Conservation (phyloP, 2,329 filamentous ascomycete species). For the Ascocoryne sarcoides region DNA sequence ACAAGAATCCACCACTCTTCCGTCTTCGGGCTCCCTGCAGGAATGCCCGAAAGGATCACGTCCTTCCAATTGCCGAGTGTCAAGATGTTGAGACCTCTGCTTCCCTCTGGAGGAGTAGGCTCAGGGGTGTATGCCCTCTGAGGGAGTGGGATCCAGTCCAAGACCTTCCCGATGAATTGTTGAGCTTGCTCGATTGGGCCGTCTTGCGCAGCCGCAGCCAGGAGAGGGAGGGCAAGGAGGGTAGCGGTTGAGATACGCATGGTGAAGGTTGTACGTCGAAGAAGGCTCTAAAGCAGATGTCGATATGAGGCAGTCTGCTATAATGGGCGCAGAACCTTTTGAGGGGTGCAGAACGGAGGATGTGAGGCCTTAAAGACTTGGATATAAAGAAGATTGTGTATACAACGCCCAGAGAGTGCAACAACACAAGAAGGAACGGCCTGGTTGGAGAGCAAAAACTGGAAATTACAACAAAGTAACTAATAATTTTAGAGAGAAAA, state of each 20-base stretch:
- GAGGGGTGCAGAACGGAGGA: too few species aligned
- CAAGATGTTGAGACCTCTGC: conserved; percentile 45
- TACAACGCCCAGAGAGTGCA: too few species aligned
- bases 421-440: too few species aligned
- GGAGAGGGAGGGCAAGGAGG: conserved; percentile 46
- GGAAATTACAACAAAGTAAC: conserved; percentile 17
- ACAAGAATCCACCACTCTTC: conserved; percentile 71
- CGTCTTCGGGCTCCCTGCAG: conserved; percentile 42
- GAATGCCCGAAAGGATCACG: conserved; percentile 53
- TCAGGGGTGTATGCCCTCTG: conserved; percentile 32
- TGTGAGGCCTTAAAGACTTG: too few species aligned
- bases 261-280: conserved; percentile 6
- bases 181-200: conserved; percentile 47
- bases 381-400: too few species aligned
- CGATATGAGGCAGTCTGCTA: not conserved
- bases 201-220: conserved; percentile 46
- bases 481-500: conserved; percentile 8
- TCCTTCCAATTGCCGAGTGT: conserved; percentile 64
- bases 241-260: conserved; percentile 51
- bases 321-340: too few species aligned
- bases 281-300: conserved; percentile 7
- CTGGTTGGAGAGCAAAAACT: too few species aligned
- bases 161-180: conserved; percentile 52
- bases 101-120: conserved; percentile 41
- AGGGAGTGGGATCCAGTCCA: conserved; percentile 44